These are phyloP conservation scores for Pseudopyrenochaeta lycopersici DNA, from an alignment of 2,329 filamentous ascomycete genomes.

Conservation along the genomic window DNA sequence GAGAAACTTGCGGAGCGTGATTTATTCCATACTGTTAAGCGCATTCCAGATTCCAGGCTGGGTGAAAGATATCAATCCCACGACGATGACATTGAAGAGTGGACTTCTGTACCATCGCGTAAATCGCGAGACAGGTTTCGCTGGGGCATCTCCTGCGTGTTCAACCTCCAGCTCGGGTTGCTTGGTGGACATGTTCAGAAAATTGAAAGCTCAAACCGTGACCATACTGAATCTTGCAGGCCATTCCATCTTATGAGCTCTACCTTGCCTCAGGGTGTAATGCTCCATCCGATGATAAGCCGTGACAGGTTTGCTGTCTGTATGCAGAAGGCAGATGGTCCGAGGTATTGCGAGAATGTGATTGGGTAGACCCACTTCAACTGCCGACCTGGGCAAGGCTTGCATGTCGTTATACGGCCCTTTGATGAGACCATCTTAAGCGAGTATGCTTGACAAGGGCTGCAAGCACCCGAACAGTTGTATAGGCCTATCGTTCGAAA, in stretches of 20 bases:
- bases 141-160: neutral
- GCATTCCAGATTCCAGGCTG: slow-evolving; percentile 61
- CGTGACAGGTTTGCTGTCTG: neutral
- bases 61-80: slow-evolving; percentile 56
- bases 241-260: neutral
- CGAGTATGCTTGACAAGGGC: slow-evolving; percentile 3
- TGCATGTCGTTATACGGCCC: slow-evolving; percentile 16
- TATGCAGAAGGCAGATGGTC: neutral
- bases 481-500: neutral
- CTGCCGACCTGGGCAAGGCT: slow-evolving; percentile 3
- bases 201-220: neutral
- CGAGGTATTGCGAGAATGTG: neutral
- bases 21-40: slow-evolving; percentile 50
- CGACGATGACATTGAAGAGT: slow-evolving; percentile 58
- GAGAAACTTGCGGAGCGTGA: neutral
- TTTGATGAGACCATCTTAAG: slow-evolving; percentile 16
- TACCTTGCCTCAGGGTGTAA: neutral
- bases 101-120: slow-evolving; percentile 54
- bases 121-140: slow-evolving; percentile 28
- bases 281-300: slow-evolving; percentile 3
- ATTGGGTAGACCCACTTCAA: slow-evolving; percentile 3
- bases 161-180: slow-evolving; percentile 24
- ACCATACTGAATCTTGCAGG: neutral
- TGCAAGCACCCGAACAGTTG: neutral
- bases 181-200: slow-evolving; percentile 17